Base-by-base conservation (phyloP, 108 stramenopile species). In the Seminavis robusta region DNA sequence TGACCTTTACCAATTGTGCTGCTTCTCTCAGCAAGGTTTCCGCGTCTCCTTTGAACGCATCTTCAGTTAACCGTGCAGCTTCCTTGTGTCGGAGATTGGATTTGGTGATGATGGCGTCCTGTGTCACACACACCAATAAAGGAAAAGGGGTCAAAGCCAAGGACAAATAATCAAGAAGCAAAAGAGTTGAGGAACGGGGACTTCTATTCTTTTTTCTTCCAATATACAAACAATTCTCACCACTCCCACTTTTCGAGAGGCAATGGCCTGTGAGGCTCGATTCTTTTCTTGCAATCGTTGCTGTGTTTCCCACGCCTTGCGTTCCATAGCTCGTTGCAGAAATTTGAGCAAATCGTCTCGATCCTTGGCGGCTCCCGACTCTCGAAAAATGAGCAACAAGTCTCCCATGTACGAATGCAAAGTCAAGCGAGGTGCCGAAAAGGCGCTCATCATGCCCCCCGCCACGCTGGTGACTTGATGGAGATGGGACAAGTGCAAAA, bases 21-120 rank as follows among this genome's bases (percentile, higher is more conserved):
- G 90, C 90, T 50, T 92, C 84, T 48, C 50, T 50, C 67, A 92
- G 56, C 41, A 92, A 70, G 8, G 52, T 51, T 61, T 92, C 87
- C 15, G 84, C 80, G 61, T 84, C 87, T 11, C 83, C 79, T 36
- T 56, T 52, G 54, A 88, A 79, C 28, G 87, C 86, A 21, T 60
- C 49, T 8, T 86, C 71, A 0, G 85, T 81, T 60, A 92, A 64
- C 47, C 65, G 65, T 8, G 82, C 79, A 57, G 82, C 83, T 19
- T 83, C 69, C 33, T 67, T 34, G 58, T 79, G 87, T 20, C 73
- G 64, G 36, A 75, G 33, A n/a, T 73, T 53, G 56, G 9, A 30
- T 61, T 74, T 81, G 28, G 84, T 67, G 50, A 86, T 21, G 26
- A 92, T 84, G 1, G 81, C 80, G 80, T 88, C 90, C 21, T n/a